phyloP scores from a whole-genome alignment of 441 rosid genomes.

The Aleurites moluccanus region DNA sequence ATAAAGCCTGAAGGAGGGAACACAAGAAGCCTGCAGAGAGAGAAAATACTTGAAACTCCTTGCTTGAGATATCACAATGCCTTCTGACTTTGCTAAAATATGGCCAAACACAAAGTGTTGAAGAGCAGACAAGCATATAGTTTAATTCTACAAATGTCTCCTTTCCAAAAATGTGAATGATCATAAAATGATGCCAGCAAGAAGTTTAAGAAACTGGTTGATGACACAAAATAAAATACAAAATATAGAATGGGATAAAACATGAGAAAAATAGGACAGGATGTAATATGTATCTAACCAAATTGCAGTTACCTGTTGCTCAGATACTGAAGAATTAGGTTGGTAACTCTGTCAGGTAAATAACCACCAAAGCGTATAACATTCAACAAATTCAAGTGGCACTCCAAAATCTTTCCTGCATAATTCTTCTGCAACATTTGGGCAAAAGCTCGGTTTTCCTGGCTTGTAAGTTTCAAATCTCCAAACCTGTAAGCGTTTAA shows the following conservation, averaged over 20 bases:
- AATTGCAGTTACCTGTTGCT: conserved; percentile 67
- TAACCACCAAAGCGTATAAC: conserved; percentile 79
- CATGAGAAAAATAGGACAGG: background rate
- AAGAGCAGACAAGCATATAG: background rate
- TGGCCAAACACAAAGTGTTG: too few relatives aligned
- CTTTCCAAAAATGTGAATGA: background rate
- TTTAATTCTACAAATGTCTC: background rate
- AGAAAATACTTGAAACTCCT: too few relatives aligned
- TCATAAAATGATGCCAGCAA: background rate
- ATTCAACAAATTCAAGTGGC: conserved; percentile 84
- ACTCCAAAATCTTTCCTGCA: conserved; percentile 93
- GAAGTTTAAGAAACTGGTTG: background rate
- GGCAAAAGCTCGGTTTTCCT: conserved; percentile 86
- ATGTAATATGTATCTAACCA: too few relatives aligned
- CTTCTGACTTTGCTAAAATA: too few relatives aligned
- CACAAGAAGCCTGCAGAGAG: too few relatives aligned
- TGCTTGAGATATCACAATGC: too few relatives aligned
- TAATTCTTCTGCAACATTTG: conserved; percentile 89
- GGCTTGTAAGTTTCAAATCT: conserved; percentile 87
- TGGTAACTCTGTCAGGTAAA: conserved; percentile 95
- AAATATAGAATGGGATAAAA: background rate
- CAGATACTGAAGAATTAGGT: conserved; percentile 91
- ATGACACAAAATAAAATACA: background rate
- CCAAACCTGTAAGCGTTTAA: conserved; percentile 67
- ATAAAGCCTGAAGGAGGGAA: too few relatives aligned